Evolutionary conservation across 2,329 filamentous ascomycete species (phyloP).

Genomic region (Leptosphaerulina australis): DNA sequence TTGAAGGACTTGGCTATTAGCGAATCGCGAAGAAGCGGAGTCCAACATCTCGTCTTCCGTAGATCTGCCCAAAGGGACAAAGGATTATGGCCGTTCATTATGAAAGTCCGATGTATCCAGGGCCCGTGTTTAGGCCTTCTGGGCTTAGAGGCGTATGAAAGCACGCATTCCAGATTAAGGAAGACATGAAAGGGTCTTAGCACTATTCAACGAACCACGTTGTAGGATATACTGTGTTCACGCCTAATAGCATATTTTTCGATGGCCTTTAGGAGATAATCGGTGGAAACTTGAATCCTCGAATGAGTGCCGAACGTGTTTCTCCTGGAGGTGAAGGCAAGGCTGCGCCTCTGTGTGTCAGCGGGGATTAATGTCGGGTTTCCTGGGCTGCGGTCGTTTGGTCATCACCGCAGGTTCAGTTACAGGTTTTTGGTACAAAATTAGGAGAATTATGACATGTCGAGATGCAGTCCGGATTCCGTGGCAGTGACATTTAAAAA

Average conservation of each 20-base stretch:
- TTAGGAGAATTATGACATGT: background rate
- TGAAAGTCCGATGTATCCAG: background rate
- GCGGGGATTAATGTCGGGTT: slow-evolving; percentile 10
- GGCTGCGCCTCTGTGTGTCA: slow-evolving; percentile 12
- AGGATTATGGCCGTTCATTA: background rate
- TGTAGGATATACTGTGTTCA: background rate
- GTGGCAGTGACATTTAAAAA: background rate
- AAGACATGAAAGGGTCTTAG: background rate
- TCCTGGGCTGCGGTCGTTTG: background rate
- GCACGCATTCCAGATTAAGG: background rate
- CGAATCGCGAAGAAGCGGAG: background rate
- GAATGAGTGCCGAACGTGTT: background rate
- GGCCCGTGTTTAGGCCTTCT: background rate
- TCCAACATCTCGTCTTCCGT: background rate
- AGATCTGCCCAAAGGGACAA: background rate
- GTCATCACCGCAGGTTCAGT: slow-evolving; percentile 4
- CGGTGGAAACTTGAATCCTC: background rate
- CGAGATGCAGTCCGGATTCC: background rate
- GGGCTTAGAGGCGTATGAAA: background rate
- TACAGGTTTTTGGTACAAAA: background rate
- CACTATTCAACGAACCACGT: background rate
- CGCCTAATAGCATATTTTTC: background rate
- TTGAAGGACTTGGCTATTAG: slow-evolving; percentile 3
- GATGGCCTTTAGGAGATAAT: background rate
- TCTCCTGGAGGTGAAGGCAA: slow-evolving; percentile 1